Conservation (phyloP, 2,329 filamentous ascomycete genomes). For the Mycosphaerella sp. region DNA sequence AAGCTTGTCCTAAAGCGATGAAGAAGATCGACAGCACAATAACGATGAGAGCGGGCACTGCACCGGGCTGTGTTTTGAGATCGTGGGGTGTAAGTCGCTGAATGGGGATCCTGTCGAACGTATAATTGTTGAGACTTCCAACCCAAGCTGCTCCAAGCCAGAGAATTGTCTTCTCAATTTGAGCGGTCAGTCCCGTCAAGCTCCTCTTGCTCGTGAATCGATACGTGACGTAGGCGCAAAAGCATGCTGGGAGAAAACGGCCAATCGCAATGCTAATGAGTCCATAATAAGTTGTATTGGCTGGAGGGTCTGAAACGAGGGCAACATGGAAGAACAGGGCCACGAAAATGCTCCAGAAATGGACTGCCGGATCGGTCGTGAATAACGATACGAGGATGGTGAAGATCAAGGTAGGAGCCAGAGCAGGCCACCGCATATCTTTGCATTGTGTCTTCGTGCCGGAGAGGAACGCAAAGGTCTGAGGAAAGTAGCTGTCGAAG, state of each 20-base stretch:
- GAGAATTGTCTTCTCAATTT: slow-evolving; percentile 81
- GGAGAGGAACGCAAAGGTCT: slow-evolving; percentile 70
- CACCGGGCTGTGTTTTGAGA: slow-evolving; percentile 80
- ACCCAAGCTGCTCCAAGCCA: slow-evolving; percentile 91
- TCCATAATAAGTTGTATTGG: slow-evolving; percentile 56
- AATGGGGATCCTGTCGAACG: slow-evolving; percentile 89
- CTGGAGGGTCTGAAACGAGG: slow-evolving; percentile 80
- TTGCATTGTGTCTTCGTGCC: slow-evolving; percentile 59
- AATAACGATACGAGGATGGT: slow-evolving; percentile 73
- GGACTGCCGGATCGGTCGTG: slow-evolving; percentile 68
- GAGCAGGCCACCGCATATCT: slow-evolving; percentile 77
- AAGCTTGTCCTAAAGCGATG: slow-evolving; percentile 70
- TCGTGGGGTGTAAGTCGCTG: slow-evolving; percentile 87
- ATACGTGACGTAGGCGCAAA: slow-evolving; percentile 83
- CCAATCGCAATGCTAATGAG: slow-evolving; percentile 73
- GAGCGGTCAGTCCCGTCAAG: slow-evolving; percentile 66
- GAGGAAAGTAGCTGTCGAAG: slow-evolving; percentile 87
- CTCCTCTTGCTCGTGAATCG: slow-evolving; percentile 71
- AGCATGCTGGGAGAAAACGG: slow-evolving; percentile 78
- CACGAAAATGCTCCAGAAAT: slow-evolving; percentile 78
- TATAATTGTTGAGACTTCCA: slow-evolving; percentile 88
- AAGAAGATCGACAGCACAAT: slow-evolving; percentile 65
- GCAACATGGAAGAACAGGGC: slow-evolving; percentile 86
- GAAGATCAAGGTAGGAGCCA: slow-evolving; percentile 75
- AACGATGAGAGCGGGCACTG: slow-evolving; percentile 70